Base-by-base conservation (phyloP, 805 yeast genomes). In the Saccharomycodes ludwigii region DNA sequence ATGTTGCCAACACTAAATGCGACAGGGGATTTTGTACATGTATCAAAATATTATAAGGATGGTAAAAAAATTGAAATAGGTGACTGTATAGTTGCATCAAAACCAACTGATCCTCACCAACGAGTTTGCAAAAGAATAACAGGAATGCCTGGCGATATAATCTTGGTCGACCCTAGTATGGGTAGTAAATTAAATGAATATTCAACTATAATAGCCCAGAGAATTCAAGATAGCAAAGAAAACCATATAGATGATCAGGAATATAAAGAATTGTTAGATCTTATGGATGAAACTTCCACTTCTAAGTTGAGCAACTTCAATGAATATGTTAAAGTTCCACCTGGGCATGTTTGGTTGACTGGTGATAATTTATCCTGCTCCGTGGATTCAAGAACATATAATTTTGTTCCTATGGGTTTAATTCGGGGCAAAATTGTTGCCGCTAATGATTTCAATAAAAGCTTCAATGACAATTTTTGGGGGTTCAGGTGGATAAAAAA, bases 341-440 rank as follows among this genome's bases (percentile, higher is more conserved):
- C 76, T 42, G 98, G 98, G 3, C 98, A 91, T 55, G 81, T 83
- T 29, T 91, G 97, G 97, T 77, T 86, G 3, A 84, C 96, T 0
- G 99, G 99, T 2, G 99, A 91, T 48, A 91, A 91, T 48, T 56
- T 88, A 35, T 68, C 83, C 18, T 84, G 77, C 42, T 82, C 95
- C 14, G 59, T 86, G 29, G 99, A 91, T 47, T 83, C 95, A 4
- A 63, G 98, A 42, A 72, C 83, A 0, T 91, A 91, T 50, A 81
- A 86, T 23, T 83, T 77, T n/a, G 59, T 91, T 21, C 97, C 98
- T 2, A 63, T 84, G 74, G 97, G 76, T 0, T 58, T 91, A 24
- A 75, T 91, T 3, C 75, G 76, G 43, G 99, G 97, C 2, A 86
- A 83, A 47, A 75, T 91, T 10, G 66, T 78, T 4, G 88, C 83